Percentiles rank a stretch among this genome's conserved stretches.
These are phyloP conservation scores for Nowakowskiella sp. DNA, from an alignment of 192 early-diverging fungal species.

Conservation along the genomic window DNA sequence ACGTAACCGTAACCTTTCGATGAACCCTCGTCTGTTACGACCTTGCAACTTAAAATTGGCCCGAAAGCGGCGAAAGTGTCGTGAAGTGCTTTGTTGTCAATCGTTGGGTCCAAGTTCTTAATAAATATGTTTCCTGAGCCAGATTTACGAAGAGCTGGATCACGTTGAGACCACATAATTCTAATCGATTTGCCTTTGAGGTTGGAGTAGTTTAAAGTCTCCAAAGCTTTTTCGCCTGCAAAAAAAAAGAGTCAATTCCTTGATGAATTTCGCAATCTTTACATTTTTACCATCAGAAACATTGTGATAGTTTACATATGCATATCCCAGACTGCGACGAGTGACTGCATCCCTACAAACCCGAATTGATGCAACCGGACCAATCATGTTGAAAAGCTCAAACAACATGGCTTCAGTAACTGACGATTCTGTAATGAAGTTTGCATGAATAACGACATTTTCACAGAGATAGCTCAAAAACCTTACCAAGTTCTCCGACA, in stretches of 20 bases:
- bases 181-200: slow-evolving; percentile 93
- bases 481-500: slow-evolving; percentile 84
- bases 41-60: slow-evolving; percentile 95
- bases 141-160: slow-evolving; percentile 85
- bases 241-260: too few relatives aligned
- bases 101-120: slow-evolving; percentile 95
- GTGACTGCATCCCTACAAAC: slow-evolving; percentile 98
- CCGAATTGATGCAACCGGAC: slow-evolving; percentile 93
- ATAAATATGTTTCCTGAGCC: slow-evolving; percentile 98
- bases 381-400: slow-evolving; percentile 93
- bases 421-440: slow-evolving; percentile 60
- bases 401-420: slow-evolving; percentile 97
- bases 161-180: slow-evolving; percentile 99
- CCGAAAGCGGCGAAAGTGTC: slow-evolving; percentile 98
- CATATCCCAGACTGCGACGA: slow-evolving; percentile 91
- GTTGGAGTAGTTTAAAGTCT: slow-evolving; percentile 89
- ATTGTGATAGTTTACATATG: slow-evolving; percentile 98
- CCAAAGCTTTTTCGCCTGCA: slow-evolving; percentile 80
- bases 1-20: slow-evolving; percentile 98
- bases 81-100: slow-evolving; percentile 99
- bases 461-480: too few relatives aligned
- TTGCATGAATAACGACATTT: too few relatives aligned
- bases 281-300: slow-evolving; percentile 64
- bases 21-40: slow-evolving; percentile 73
- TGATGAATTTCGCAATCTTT: not conserved